Evolutionary conservation across 495 filamentous ascomycete species (phyloP).

Genomic region (Aspergillus taichungensis): DNA sequence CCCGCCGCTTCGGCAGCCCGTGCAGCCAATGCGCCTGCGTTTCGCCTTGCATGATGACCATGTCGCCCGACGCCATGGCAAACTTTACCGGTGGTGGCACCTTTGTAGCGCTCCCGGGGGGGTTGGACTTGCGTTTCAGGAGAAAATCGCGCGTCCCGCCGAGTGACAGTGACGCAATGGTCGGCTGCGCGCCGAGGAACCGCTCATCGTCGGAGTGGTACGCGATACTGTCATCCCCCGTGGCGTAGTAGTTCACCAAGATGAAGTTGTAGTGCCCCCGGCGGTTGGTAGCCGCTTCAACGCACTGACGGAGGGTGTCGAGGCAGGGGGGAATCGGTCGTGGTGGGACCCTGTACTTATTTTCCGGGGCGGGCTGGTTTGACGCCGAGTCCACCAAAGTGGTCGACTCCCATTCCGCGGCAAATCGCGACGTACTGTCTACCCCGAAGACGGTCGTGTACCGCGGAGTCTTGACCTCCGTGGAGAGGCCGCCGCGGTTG

Average conservation of each 20-base stretch:
- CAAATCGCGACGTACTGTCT: slow-evolving; percentile 47
- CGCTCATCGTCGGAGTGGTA: slow-evolving; percentile 71
- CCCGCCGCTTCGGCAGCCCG: slow-evolving; percentile 62
- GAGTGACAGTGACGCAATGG: slow-evolving; percentile 63
- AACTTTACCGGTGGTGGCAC: slow-evolving; percentile 45
- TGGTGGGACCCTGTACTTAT: slow-evolving; percentile 48
- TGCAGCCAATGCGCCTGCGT: slow-evolving; percentile 68
- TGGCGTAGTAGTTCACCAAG: slow-evolving; percentile 69
- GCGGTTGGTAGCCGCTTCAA: slow-evolving; percentile 44
- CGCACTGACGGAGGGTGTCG: slow-evolving; percentile 41
- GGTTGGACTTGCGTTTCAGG: slow-evolving; percentile 52
- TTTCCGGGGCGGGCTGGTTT: slow-evolving; percentile 22
- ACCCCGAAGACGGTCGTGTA: slow-evolving; percentile 67
- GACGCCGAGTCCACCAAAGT: slow-evolving; percentile 5
- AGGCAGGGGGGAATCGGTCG: slow-evolving; percentile 62
- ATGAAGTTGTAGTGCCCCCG: slow-evolving; percentile 61
- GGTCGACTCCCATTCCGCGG: neutral
- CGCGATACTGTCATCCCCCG: slow-evolving; percentile 58
- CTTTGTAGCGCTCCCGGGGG: neutral
- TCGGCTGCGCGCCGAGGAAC: slow-evolving; percentile 56
- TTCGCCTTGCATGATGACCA: slow-evolving; percentile 60
- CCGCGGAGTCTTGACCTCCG: slow-evolving; percentile 55
- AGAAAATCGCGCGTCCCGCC: slow-evolving; percentile 59
- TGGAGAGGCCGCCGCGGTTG: slow-evolving; percentile 47
- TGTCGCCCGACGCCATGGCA: slow-evolving; percentile 53